Conservation (phyloP, 768 basidiomycete genomes). For the Tylopilus sp. region DNA sequence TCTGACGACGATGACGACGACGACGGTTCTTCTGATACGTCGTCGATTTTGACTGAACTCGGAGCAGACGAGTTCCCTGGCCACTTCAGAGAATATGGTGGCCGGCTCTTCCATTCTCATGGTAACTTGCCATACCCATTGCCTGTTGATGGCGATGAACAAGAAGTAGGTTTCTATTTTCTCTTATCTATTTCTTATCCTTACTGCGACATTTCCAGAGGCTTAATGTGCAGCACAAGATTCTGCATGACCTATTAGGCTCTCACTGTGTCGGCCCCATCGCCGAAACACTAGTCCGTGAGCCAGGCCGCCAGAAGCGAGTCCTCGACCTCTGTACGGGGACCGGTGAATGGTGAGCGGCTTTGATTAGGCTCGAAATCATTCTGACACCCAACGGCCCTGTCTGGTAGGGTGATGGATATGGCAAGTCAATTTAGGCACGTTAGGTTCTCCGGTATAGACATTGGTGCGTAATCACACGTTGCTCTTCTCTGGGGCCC, state of each 20-base stretch:
- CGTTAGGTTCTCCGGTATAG: conserved; percentile 65
- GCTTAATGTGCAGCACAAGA: conserved; percentile 45
- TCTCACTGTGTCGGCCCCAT: conserved; percentile 62
- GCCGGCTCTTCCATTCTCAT: conserved; percentile 68
- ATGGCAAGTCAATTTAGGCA: conserved; percentile 66
- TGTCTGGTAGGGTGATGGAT: conserved; percentile 59
- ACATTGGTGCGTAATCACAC: conserved; percentile 57
- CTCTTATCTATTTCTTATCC: neutral
- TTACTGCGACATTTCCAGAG: conserved; percentile 38
- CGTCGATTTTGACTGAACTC: conserved; percentile 45
- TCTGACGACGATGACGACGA: conserved; percentile 32
- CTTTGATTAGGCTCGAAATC: conserved; percentile 16
- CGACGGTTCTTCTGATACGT: conserved; percentile 39
- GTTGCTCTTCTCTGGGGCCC: conserved; percentile 9
- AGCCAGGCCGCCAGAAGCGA: conserved; percentile 41
- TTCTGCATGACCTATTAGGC: conserved; percentile 51
- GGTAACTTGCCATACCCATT: conserved; percentile 62
- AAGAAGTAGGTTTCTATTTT: conserved; percentile 45
- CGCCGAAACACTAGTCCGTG: conserved; percentile 42
- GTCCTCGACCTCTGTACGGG: conserved; percentile 78
- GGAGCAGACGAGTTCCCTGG: conserved; percentile 50
- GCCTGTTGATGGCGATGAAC: conserved; percentile 69
- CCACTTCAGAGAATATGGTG: conserved; percentile 57
- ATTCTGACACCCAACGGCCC: conserved; percentile 14
- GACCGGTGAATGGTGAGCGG: conserved; percentile 64